Conservation (phyloP, 2,329 filamentous ascomycete species). For the Sclerotinia nivalis region DNA sequence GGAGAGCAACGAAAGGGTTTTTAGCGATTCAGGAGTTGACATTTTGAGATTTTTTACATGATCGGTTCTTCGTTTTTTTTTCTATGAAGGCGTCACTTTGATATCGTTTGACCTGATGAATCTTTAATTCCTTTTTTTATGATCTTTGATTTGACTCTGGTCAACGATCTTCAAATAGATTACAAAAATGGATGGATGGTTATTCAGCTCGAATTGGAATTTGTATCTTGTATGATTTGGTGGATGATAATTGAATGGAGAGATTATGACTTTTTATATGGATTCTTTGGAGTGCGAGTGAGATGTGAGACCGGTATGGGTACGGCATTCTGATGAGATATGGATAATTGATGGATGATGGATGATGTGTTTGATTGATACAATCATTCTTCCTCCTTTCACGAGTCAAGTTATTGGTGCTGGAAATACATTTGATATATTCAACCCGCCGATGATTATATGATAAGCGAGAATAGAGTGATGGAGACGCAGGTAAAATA, state of each 20-base stretch:
- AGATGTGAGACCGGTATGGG: background rate
- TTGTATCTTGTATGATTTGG: conserved; percentile 40
- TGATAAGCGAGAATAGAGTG: background rate
- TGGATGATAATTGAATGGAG: conserved; percentile 36
- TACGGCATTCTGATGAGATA: background rate
- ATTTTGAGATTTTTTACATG: conserved; percentile 41
- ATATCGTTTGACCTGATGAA: conserved; percentile 30
- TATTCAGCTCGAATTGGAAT: conserved; percentile 23
- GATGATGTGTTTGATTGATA: background rate
- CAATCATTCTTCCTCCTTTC: background rate
- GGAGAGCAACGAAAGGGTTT: conserved; percentile 32
- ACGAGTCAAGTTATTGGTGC: background rate
- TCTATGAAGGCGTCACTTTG: conserved; percentile 34
- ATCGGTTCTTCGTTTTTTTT: conserved; percentile 35
- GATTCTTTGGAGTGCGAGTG: background rate
- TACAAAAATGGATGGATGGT: conserved; percentile 18
- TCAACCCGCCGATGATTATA: background rate
- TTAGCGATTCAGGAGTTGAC: conserved; percentile 43
- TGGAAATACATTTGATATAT: background rate
- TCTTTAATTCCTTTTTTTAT: background rate
- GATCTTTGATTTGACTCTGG: conserved; percentile 18
- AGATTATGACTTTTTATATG: conserved; percentile 33
- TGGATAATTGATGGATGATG: background rate
- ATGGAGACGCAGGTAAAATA: no score
- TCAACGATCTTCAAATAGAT: conserved; percentile 9